Evolutionary conservation across 257 asterid genomes (phyloP).

Genomic region (Forsythia suspensa): DNA sequence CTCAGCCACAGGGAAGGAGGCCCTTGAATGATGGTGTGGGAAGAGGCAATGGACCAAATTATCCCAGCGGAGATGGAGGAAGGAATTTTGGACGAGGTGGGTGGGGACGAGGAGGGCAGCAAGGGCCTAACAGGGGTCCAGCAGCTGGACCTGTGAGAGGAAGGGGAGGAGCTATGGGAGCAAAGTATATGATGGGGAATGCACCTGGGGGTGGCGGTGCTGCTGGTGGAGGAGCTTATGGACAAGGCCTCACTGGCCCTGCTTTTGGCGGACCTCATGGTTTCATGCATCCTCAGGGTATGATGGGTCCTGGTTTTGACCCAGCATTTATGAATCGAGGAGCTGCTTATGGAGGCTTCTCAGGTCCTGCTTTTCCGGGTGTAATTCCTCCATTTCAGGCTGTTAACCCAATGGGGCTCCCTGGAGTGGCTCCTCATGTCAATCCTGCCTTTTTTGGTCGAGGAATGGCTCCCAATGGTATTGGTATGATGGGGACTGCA

Average conservation of each 20-base stretch:
- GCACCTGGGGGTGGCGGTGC: slow-evolving; percentile 31
- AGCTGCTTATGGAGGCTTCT: slow-evolving; percentile 54
- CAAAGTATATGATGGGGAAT: slow-evolving; percentile 44
- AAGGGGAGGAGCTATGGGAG: slow-evolving; percentile 42
- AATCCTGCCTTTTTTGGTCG: slow-evolving; percentile 62
- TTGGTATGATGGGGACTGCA: slow-evolving; percentile 51
- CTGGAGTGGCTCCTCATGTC: slow-evolving; percentile 62
- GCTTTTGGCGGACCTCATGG: slow-evolving; percentile 51
- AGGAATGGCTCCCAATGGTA: slow-evolving; percentile 50
- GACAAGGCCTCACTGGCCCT: slow-evolving; percentile 49
- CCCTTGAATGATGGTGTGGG: slow-evolving; percentile 56
- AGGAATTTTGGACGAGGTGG: slow-evolving; percentile 39
- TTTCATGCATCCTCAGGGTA: slow-evolving; percentile 51
- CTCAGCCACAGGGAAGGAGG: slow-evolving; percentile 57
- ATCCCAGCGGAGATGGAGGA: slow-evolving; percentile 10
- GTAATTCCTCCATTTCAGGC: slow-evolving; percentile 49
- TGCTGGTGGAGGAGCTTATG: slow-evolving; percentile 44
- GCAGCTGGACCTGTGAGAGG: slow-evolving; percentile 67
- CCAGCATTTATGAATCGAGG: slow-evolving; percentile 54
- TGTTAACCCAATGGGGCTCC: slow-evolving; percentile 47
- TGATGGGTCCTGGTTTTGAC: slow-evolving; percentile 63
- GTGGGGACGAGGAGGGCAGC: slow-evolving; percentile 65
- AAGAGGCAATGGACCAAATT: slow-evolving; percentile 65
- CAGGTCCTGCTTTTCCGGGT: slow-evolving; percentile 53
- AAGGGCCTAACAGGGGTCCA: slow-evolving; percentile 58